Percentiles rank a stretch among this genome's conserved stretches.
These are phyloP conservation scores for Metschnikowia dekortorum DNA, from an alignment of 805 yeast genomes.

Conservation along the genomic window DNA sequence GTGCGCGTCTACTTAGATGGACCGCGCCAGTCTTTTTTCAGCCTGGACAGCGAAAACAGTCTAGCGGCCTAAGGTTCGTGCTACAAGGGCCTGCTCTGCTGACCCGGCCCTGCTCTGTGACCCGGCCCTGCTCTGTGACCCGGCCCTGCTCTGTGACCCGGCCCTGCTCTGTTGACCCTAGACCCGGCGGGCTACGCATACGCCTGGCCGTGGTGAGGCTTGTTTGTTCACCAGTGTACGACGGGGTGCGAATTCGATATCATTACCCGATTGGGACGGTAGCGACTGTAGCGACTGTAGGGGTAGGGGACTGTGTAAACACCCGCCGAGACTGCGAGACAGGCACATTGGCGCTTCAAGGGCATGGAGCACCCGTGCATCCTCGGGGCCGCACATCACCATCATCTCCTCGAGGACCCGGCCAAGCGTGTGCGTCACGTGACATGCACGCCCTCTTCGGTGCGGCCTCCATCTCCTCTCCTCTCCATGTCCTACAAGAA, in stretches of 20 bases:
- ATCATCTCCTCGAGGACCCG: too few species aligned
- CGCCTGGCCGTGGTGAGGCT: not conserved
- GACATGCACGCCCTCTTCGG: not conserved
- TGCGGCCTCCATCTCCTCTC: not conserved
- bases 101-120: not conserved
- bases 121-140: not conserved
- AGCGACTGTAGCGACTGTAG: too few species aligned
- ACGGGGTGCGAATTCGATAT: slow-evolving; percentile 1
- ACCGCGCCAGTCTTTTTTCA: too few species aligned
- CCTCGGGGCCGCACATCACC: too few species aligned
- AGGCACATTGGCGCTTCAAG: too few species aligned
- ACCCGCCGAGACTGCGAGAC: too few species aligned
- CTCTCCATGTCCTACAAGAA: slow-evolving; percentile 52
- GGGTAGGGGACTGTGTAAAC: too few species aligned
- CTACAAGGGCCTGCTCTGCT: not conserved
- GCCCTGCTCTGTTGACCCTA: not conserved
- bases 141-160: not conserved
- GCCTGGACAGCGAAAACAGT: too few species aligned
- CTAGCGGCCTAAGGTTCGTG: too few species aligned
- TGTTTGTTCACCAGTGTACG: slow-evolving; percentile 2
- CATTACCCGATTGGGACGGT: not conserved
- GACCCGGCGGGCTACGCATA: too few species aligned
- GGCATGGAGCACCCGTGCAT: too few species aligned
- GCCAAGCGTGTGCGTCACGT: not conserved
- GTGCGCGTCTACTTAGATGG: too few species aligned